Conservation (phyloP, 2,329 filamentous ascomycete species). For the Ceratocystis cubensis region DNA sequence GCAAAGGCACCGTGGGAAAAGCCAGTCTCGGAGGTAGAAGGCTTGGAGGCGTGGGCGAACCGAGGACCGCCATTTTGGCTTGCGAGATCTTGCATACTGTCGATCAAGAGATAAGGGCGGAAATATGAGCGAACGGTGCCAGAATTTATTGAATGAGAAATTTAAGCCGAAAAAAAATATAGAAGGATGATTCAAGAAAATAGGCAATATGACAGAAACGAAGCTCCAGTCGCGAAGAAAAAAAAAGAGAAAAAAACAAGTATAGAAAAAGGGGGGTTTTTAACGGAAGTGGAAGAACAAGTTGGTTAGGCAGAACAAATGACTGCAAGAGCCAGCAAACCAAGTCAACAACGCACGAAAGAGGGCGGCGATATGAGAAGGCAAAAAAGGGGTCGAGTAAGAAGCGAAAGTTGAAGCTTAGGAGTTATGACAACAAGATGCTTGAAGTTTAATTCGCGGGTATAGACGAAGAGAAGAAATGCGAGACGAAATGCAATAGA, state of each 20-base stretch:
- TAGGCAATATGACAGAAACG: constrained; percentile 9
- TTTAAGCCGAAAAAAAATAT: not conserved
- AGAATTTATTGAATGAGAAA: not conserved
- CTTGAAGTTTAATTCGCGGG: constrained; percentile 22
- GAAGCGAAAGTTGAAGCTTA: constrained; percentile 19
- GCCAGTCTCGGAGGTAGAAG: constrained; percentile 70
- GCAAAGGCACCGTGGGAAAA: constrained; percentile 89
- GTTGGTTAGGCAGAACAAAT: not conserved
- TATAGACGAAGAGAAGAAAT: constrained; percentile 22
- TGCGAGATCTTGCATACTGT: constrained; percentile 75
- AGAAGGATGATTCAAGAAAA: constrained; percentile 10
- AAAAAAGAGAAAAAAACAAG: not conserved
- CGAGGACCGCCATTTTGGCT: constrained; percentile 48
- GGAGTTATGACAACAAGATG: constrained; percentile 20
- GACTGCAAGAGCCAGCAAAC: not conserved
- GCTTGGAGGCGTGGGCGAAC: constrained; percentile 66
- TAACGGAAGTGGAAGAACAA: not conserved
- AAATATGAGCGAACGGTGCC: constrained; percentile 1
- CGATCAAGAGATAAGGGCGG: constrained; percentile 39
- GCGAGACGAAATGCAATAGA: constrained; percentile 14
- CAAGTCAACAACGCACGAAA: constrained; percentile 10
- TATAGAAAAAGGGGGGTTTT: not conserved
- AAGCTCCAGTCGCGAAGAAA: not conserved
- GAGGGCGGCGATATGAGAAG: not conserved
- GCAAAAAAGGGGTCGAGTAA: constrained; percentile 3